Conservation (phyloP, 176 grass and related monocot species). For the Triticum timopheevii region DNA sequence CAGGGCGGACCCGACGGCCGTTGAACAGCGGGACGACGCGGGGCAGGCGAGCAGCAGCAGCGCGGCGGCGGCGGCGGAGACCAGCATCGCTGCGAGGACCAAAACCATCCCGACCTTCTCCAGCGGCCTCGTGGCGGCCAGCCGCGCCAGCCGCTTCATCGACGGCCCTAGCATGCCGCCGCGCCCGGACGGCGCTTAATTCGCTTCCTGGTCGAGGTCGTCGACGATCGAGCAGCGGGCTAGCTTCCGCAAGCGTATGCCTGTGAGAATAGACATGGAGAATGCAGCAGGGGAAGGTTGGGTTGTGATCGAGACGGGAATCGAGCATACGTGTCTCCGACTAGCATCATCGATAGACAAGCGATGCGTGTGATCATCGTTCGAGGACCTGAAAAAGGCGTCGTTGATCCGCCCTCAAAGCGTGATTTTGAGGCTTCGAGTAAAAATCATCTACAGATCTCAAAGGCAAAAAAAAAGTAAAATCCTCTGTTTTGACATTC, state of each 20-base stretch:
- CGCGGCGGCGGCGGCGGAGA: not conserved
- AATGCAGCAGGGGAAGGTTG: not conserved
- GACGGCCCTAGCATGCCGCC: not conserved
- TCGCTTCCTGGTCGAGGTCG: not conserved
- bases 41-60: conserved; percentile 36
- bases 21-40: conserved; percentile 27
- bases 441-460: not conserved
- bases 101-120: conserved; percentile 1
- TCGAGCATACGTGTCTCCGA: not conserved
- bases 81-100: not conserved
- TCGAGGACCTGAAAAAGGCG: not conserved
- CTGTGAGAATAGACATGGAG: not conserved
- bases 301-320: not conserved
- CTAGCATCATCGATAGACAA: not conserved
- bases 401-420: not conserved
- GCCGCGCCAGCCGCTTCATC: conserved; percentile 24
- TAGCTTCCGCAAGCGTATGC: not conserved
- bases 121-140: not conserved
- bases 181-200: not conserved
- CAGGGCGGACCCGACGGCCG: conserved; percentile 12
- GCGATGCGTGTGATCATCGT: not conserved
- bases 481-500: too few species aligned
- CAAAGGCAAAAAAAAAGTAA: too few species aligned
- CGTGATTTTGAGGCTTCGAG: not conserved
- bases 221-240: not conserved